A percentile compares a stretch with the other conserved stretches of the same genome.
Evolutionary conservation across 805 yeast genomes (phyloP).

Genomic region (Yarrowia sp.): DNA sequence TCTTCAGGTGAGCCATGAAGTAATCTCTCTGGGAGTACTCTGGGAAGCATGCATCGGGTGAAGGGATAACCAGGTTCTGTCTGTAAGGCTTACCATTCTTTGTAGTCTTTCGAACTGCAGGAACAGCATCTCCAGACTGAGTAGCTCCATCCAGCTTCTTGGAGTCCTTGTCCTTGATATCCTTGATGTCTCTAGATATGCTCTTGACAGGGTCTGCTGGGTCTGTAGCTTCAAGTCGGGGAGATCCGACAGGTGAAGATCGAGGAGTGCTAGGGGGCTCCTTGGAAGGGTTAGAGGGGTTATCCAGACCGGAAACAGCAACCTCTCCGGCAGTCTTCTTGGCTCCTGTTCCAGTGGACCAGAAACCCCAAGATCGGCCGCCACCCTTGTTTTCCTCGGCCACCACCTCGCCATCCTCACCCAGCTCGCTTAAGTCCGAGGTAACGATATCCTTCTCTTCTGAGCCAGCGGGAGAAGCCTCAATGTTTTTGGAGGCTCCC

Average conservation of each 20-base stretch:
- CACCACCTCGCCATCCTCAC: constrained; percentile 11
- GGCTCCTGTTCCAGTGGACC: constrained; percentile 33
- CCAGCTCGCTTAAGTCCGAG: background rate
- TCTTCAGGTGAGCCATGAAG: constrained; percentile 30
- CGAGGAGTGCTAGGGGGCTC: constrained; percentile 35
- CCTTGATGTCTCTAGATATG: constrained; percentile 1
- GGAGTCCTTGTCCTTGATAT: constrained; percentile 10
- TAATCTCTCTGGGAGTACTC: constrained; percentile 31
- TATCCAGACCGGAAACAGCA: constrained; percentile 36
- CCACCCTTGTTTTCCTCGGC: constrained; percentile 14
- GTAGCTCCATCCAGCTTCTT: constrained; percentile 19
- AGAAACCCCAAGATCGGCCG: constrained; percentile 40
- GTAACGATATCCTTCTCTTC: background rate
- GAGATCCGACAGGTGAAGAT: constrained; percentile 27
- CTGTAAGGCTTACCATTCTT: constrained; percentile 17
- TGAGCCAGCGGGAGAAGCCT: constrained; percentile 12
- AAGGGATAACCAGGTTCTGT: constrained; percentile 36
- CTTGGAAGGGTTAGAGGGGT: constrained; percentile 33
- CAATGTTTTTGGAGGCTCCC: background rate
- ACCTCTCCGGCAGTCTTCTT: constrained; percentile 32
- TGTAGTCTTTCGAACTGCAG: background rate
- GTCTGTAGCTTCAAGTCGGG: constrained; percentile 20
- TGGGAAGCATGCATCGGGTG: constrained; percentile 34
- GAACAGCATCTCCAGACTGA: constrained; percentile 1
- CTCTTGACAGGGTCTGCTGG: constrained; percentile 21